Conservation (phyloP, 1,139 yeast species). For the Geotrichum restrictum region DNA sequence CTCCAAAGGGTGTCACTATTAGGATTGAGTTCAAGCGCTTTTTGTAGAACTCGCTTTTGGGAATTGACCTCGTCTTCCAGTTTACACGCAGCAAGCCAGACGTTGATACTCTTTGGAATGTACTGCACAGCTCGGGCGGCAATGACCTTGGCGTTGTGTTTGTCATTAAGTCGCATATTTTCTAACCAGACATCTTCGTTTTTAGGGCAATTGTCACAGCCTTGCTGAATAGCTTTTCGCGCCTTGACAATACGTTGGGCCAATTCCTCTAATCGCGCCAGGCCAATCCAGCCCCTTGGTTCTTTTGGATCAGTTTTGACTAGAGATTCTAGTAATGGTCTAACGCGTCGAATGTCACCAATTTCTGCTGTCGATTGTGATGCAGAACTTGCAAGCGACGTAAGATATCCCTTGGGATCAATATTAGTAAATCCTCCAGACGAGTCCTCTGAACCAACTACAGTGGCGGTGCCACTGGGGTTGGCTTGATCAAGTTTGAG, state of each 20-base stretch:
- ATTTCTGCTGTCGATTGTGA: slow-evolving; percentile 33
- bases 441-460: slow-evolving; percentile 23
- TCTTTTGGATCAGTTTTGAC: slow-evolving; percentile 70
- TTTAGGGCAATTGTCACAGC: slow-evolving; percentile 64
- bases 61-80: slow-evolving; percentile 56
- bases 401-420: slow-evolving; percentile 43
- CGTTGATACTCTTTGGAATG: slow-evolving; percentile 51
- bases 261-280: slow-evolving; percentile 73
- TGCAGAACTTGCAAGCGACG: slow-evolving; percentile 35
- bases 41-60: slow-evolving; percentile 57
- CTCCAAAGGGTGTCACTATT: slow-evolving; percentile 63
- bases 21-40: slow-evolving; percentile 71
- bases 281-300: slow-evolving; percentile 82
- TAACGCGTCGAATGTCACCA: slow-evolving; percentile 56
- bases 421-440: slow-evolving; percentile 28
- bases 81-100: slow-evolving; percentile 72
- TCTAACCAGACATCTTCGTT: slow-evolving; percentile 82
- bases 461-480: slow-evolving; percentile 18
- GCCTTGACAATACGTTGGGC: slow-evolving; percentile 59
- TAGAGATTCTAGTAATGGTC: slow-evolving; percentile 62
- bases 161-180: slow-evolving; percentile 59
- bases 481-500: slow-evolving; percentile 44
- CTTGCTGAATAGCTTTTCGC: slow-evolving; percentile 58
- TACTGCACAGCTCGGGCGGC: slow-evolving; percentile 63
- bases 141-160: slow-evolving; percentile 49